phyloP scores from a whole-genome alignment of 78 protist genomes.

The slime mould (Dictyostelium discoideum) region DNA sequence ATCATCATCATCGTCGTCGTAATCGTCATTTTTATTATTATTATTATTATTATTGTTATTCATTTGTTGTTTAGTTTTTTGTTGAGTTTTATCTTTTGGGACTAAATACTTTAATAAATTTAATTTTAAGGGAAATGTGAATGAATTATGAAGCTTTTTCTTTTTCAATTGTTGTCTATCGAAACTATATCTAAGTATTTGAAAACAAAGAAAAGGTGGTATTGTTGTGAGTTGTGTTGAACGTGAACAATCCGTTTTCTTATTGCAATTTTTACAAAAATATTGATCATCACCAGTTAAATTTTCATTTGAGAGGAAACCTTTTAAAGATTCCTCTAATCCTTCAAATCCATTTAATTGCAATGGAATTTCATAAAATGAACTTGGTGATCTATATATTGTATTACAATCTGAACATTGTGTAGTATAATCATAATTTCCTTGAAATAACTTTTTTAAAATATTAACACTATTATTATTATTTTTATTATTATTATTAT shows the following conservation, averaged over 20 bases:
- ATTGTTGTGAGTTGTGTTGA: constrained; percentile 18
- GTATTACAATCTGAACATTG: constrained; percentile 23
- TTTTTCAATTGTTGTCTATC: constrained; percentile 57
- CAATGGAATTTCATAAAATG: constrained; percentile 36
- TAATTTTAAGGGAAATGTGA: constrained; percentile 59
- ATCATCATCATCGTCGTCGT: not conserved
- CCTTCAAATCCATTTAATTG: constrained; percentile 7
- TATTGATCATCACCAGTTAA: constrained; percentile 89
- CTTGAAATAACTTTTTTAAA: constrained; percentile 19
- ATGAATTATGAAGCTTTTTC: constrained; percentile 63
- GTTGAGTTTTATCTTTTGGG: not conserved
- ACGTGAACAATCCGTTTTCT: constrained; percentile 19
- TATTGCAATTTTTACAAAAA: constrained; percentile 75
- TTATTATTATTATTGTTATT: not conserved
- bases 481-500: constrained; percentile 1
- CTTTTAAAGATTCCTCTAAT: constrained; percentile 41
- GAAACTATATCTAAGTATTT: constrained; percentile 84
- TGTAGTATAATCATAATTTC: constrained; percentile 20
- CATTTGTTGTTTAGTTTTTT: not conserved
- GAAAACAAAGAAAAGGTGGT: constrained; percentile 81
- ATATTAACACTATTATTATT: not conserved
- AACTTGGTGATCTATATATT: not conserved
- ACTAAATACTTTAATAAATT: constrained; percentile 14
- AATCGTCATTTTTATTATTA: not conserved
- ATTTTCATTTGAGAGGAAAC: constrained; percentile 77